Base-by-base conservation (phyloP, 352 stramenopile species). In the Globisporangium parvum region DNA sequence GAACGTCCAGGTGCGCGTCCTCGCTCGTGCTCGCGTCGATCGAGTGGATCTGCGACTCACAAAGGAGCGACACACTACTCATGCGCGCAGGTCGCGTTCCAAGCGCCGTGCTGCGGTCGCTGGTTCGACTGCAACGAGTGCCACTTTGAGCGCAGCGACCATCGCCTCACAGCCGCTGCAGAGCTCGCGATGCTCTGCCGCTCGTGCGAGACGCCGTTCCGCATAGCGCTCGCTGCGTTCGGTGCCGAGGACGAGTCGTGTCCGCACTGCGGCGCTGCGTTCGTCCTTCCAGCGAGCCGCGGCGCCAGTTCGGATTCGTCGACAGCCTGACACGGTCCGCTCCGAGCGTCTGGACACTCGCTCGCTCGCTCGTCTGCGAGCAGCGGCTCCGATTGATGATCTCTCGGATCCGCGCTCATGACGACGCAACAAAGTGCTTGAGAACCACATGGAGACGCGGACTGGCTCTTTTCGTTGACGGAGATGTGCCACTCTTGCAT, bases 111-210 rank as follows among this genome's bases (percentile, higher is more conserved):
- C 64, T 92, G 79, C 65, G 71, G 67, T 17, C 79, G 75, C 45
- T 92, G 77, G 81, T 92, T 89, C 56, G 79, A 90, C 60, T 92
- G 79, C 66, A 84, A 66, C 53, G 75, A 87, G 57, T 88, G 82
- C 48, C 79, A 92, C 55, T 84, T 82, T 44, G 77, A 89, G 59
- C 62, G 75, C 12, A 83, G 72, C 47, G 70, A 87, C 52, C 73
- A 92, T 53, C 55, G 69, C 23, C 63, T 88, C 23, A 49, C 55
- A n/a, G 23, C 55, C 12, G 67, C 73, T 14, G 49, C 51, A 0
- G 72, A 88, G 67, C 71, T 90, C 51, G 72, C 74, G 26, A 78
- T 92, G 26, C 44, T 84, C 20, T 92, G 81, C 60, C 87, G 87
- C 57, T 70, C 71, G 31, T 92, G 79, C 59, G 70, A 71, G 44